Conservation (phyloP, 2,329 filamentous ascomycete species). For the Neofusicoccum ribis region DNA sequence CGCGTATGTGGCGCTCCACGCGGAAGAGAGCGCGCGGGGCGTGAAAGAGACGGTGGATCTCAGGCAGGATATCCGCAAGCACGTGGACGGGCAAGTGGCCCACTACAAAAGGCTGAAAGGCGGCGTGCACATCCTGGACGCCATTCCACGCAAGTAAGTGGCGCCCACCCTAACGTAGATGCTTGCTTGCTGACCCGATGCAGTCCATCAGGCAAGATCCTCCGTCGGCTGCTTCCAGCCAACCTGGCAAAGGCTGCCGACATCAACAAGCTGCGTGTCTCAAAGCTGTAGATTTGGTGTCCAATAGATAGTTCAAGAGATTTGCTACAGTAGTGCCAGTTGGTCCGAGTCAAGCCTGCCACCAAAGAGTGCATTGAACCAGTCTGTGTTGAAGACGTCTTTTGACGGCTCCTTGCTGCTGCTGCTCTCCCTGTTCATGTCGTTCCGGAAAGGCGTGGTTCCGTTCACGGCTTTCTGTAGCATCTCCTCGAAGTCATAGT, state of each 20-base stretch:
- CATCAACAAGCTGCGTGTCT: background rate
- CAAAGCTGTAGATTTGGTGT: background rate
- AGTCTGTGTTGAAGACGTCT: background rate
- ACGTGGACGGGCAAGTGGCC: conserved; percentile 32
- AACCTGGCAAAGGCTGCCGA: conserved; percentile 16
- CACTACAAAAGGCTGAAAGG: conserved; percentile 35
- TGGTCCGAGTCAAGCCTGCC: background rate
- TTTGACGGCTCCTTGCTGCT: background rate
- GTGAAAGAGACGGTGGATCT: background rate
- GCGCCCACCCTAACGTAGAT: conserved; percentile 1
- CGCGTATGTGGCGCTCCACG: conserved; percentile 27
- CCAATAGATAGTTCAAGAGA: background rate
- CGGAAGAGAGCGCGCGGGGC: background rate
- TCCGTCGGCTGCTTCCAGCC: conserved; percentile 28
- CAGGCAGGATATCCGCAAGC: conserved; percentile 25
- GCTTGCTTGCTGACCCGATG: background rate
- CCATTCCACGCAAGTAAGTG: conserved; percentile 29
- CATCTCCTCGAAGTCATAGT: background rate
- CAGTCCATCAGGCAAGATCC: conserved; percentile 29
- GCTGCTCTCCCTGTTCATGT: background rate
- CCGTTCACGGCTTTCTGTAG: background rate
- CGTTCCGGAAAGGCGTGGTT: background rate
- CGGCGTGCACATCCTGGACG: conserved; percentile 27
- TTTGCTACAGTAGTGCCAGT: background rate
- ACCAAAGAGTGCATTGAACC: background rate